phyloP scores from a whole-genome alignment of 768 basidiomycete species.

The Naganishia kalamii region DNA sequence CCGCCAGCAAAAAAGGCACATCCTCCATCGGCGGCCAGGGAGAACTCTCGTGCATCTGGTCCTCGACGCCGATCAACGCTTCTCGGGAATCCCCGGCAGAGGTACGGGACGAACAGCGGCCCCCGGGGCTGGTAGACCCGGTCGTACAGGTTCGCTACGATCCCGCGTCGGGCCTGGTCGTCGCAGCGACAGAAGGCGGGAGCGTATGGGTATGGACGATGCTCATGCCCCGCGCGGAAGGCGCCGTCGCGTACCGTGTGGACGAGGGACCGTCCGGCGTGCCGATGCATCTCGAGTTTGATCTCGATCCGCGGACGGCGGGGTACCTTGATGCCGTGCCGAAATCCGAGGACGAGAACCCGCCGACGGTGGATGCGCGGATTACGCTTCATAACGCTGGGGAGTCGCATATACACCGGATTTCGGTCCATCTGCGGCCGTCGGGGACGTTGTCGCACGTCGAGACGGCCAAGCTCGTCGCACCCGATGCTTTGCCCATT shows the following conservation, averaged over 20 bases:
- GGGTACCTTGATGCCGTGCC: background rate
- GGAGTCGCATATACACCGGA: slow-evolving; percentile 2
- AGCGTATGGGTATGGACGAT: slow-evolving; percentile 35
- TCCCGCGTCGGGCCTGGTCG: slow-evolving; percentile 24
- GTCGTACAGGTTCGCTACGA: slow-evolving; percentile 34
- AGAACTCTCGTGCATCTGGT: slow-evolving; percentile 9
- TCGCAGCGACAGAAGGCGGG: slow-evolving; percentile 36
- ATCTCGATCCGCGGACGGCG: background rate
- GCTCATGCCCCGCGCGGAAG: slow-evolving; percentile 1
- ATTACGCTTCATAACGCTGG: slow-evolving; percentile 2
- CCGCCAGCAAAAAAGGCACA: slow-evolving; percentile 1
- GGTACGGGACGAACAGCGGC: background rate
- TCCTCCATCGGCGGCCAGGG: slow-evolving; percentile 4
- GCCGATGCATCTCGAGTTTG: slow-evolving; percentile 7
- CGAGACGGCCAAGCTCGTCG: background rate
- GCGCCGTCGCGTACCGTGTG: slow-evolving; percentile 4
- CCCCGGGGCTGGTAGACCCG: slow-evolving; percentile 25
- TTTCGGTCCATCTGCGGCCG: background rate
- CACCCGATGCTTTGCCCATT: background rate
- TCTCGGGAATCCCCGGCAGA: slow-evolving; percentile 24
- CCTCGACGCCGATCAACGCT: background rate
- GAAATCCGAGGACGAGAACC: background rate
- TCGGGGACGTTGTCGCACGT: background rate
- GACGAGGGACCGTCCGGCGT: background rate
- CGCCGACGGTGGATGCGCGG: background rate